Conservation (phyloP, 768 basidiomycete genomes). For the Tephrocybe rancida region DNA sequence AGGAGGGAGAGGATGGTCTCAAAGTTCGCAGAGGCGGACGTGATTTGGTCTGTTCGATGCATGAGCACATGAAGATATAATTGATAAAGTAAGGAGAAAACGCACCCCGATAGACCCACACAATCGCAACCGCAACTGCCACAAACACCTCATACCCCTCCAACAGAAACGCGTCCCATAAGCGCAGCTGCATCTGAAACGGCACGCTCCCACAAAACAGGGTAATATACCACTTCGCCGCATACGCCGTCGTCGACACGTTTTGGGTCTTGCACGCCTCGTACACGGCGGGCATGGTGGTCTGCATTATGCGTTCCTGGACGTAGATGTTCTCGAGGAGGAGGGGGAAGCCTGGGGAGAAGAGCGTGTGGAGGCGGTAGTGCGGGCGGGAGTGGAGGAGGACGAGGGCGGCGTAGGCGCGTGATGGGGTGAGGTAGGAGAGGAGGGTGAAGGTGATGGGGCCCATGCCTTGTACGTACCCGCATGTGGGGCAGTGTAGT, state of each 20-base stretch:
- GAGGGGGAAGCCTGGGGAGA: slow-evolving; percentile 94
- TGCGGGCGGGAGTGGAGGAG: slow-evolving; percentile 74
- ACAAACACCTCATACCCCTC: slow-evolving; percentile 92
- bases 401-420: slow-evolving; percentile 81
- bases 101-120: slow-evolving; percentile 90
- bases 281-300: slow-evolving; percentile 89
- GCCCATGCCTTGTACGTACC: slow-evolving; percentile 99
- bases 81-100: slow-evolving; percentile 10
- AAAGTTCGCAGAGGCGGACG: slow-evolving; percentile 77
- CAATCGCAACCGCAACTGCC: slow-evolving; percentile 81
- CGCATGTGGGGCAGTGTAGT: slow-evolving; percentile 80
- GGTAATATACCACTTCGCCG: slow-evolving; percentile 99
- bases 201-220: slow-evolving; percentile 95
- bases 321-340: slow-evolving; percentile 95
- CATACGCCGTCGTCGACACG: slow-evolving; percentile 93
- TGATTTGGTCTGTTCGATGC: slow-evolving; percentile 70
- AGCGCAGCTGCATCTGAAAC: slow-evolving; percentile 89
- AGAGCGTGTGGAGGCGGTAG: slow-evolving; percentile 86
- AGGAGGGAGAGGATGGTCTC: slow-evolving; percentile 90
- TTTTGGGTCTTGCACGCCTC: slow-evolving; percentile 83
- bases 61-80: background rate
- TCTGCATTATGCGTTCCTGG: slow-evolving; percentile 87
- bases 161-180: slow-evolving; percentile 94
- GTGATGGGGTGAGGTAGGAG: slow-evolving; percentile 91
- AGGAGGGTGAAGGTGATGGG: slow-evolving; percentile 94